Base-by-base conservation (phyloP, 805 yeast genomes). In the Saturnispora ahearnii region DNA sequence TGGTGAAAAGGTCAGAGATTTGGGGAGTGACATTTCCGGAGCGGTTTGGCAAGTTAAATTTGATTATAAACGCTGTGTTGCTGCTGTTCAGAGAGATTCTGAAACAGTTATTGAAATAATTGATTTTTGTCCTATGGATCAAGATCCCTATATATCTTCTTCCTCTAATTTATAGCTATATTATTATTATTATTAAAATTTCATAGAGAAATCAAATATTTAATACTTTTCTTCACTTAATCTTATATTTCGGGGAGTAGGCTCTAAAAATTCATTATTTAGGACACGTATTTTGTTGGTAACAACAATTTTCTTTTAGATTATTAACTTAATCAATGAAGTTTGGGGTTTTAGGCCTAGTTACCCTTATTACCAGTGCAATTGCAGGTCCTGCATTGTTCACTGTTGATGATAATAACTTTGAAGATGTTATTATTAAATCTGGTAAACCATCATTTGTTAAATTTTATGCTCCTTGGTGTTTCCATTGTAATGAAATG, bases 41-140 rank as follows among this genome's bases (percentile, higher is more conserved):
- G 84, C 87, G 36, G 88, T 91, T 33, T 93, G 99, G 99, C 96
- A 93, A 57, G 96, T 91, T 2, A 78, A 84, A 59, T 87, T 89
- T 59, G 95, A 88, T 61, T 79, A 81, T 55, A 77, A 84, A 52
- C 74, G 89, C 46, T 85, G 97, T 62, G 87, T 91, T 36, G 91
- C 95, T 21, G 98, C 99, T 0, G 93, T 90, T 9, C 95, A 88
- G 63, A 61, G 60, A 33, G 74, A 79, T 49, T 79, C 76, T 37
- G 74, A 73, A 50, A 87, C 96, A 3, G 84, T 72, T 61, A 81
- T 93, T 52, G 97, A 90, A 64, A 82, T 93, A 29, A 68, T 89
- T 45, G 96, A 89, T 62, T 91, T 87, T 67, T 83, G 86, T 15
- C 55, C 57, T 33, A 62, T 62, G 9, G 60, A 53, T 18, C 45